These are phyloP conservation scores for Calonectria honghensis DNA, from an alignment of 2,329 filamentous ascomycete species.

Conservation along the genomic window DNA sequence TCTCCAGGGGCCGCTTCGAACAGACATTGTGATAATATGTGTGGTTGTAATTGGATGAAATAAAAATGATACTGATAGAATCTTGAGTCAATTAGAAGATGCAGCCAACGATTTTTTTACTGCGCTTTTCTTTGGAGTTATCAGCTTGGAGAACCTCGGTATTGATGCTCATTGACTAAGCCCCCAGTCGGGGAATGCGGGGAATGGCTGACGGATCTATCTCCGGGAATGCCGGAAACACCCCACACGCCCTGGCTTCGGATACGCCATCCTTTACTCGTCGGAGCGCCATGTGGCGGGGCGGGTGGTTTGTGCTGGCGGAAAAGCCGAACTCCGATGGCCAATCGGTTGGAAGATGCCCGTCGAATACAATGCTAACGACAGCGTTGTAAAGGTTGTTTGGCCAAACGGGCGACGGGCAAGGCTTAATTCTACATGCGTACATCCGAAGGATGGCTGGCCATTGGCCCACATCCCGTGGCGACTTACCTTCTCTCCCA, in stretches of 20 bases:
- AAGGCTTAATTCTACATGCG: background rate
- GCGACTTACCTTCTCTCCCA: background rate
- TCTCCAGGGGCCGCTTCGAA: constrained; percentile 71
- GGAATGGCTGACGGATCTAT: constrained; percentile 34
- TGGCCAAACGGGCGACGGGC: background rate
- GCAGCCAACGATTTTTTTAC: background rate
- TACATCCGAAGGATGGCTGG: background rate
- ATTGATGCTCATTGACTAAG: background rate
- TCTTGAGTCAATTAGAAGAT: background rate
- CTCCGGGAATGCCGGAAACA: constrained; percentile 38
- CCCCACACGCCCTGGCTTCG: constrained; percentile 35
- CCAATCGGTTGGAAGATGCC: constrained; percentile 34
- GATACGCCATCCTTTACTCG: constrained; percentile 17
- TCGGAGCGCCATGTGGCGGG: constrained; percentile 3
- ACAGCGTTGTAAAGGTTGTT: background rate
- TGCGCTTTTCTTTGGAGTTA: constrained; percentile 20
- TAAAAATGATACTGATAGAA: background rate
- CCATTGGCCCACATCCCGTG: background rate
- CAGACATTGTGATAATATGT: constrained; percentile 30
- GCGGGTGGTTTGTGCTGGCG: constrained; percentile 3
- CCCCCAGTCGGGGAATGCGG: constrained; percentile 29
- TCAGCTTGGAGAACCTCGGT: constrained; percentile 33
- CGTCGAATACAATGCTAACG: constrained; percentile 1
- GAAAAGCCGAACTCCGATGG: constrained; percentile 34
- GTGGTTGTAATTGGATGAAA: background rate